Evolutionary conservation across 1,284 basidiomycete genomes (phyloP).

Genomic region (Leccinum solheimii): DNA sequence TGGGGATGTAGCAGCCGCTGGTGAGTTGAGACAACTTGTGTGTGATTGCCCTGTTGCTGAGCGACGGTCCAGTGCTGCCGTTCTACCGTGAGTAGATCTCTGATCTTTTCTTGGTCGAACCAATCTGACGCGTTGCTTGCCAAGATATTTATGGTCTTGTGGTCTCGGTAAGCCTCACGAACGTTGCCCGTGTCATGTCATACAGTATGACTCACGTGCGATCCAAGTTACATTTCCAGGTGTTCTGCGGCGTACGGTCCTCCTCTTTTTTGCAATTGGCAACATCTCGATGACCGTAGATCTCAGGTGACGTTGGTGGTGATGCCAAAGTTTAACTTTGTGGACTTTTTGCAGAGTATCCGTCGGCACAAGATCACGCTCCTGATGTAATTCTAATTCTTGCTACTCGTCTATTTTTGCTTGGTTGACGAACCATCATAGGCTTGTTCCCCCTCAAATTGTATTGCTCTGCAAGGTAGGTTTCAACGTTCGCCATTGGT

Average conservation of each 20-base stretch:
- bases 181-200: background rate
- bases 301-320: slow-evolving; percentile 64
- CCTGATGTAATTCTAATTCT: slow-evolving; percentile 47
- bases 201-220: slow-evolving; percentile 9
- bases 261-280: background rate
- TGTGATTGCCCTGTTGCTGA: slow-evolving; percentile 10
- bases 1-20: slow-evolving; percentile 56
- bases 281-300: background rate
- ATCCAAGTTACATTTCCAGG: slow-evolving; percentile 51
- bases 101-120: background rate
- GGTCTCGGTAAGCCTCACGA: slow-evolving; percentile 46
- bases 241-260: slow-evolving; percentile 53
- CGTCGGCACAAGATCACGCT: slow-evolving; percentile 66
- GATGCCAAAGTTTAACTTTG: slow-evolving; percentile 70
- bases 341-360: slow-evolving; percentile 67
- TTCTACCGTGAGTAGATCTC: slow-evolving; percentile 37
- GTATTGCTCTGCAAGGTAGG: slow-evolving; percentile 69
- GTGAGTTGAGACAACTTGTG: slow-evolving; percentile 35
- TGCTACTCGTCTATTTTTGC: background rate
- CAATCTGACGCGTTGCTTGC: slow-evolving; percentile 16
- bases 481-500: background rate
- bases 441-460: slow-evolving; percentile 70
- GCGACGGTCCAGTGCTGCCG: slow-evolving; percentile 29
- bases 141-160: slow-evolving; percentile 74
- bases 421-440: slow-evolving; percentile 28